Evolutionary conservation across 179 eudicot species (phyloP).

Genomic region (Silene vulgaris): DNA sequence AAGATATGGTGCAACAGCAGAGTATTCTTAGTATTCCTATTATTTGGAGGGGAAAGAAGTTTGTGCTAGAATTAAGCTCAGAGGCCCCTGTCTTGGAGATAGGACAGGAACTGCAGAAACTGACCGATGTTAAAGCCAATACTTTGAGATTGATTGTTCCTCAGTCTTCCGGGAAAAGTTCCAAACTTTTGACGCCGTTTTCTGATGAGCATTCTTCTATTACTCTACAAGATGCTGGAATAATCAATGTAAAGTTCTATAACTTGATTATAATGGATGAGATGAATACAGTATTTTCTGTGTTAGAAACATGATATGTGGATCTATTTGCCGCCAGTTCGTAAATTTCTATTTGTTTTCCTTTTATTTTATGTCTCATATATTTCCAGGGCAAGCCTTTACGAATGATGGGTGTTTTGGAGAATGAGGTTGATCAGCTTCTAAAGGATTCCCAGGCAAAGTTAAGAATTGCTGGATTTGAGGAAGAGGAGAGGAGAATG

Average conservation of each 20-base stretch:
- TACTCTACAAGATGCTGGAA: slow-evolving; percentile 41
- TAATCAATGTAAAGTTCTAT: slow-evolving; percentile 44
- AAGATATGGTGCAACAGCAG: slow-evolving; percentile 44
- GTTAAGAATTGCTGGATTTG: slow-evolving; percentile 87
- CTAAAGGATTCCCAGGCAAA: slow-evolving; percentile 49
- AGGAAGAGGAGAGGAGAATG: slow-evolving; percentile 80
- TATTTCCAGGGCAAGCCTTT: slow-evolving; percentile 61
- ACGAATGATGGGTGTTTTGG: slow-evolving; percentile 83
- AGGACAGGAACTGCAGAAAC: slow-evolving; percentile 53
- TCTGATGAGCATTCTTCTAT: slow-evolving; percentile 59
- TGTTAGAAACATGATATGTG: not conserved
- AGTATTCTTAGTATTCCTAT: slow-evolving; percentile 30
- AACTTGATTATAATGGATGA: slow-evolving; percentile 1
- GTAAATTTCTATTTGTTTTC: not conserved
- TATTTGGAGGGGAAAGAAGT: slow-evolving; percentile 70
- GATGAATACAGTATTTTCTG: not conserved
- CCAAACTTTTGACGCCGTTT: slow-evolving; percentile 61
- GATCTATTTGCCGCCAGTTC: not conserved
- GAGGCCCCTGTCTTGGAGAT: slow-evolving; percentile 53
- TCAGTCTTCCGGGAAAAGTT: slow-evolving; percentile 41
- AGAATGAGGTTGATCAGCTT: slow-evolving; percentile 68
- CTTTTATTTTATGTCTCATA: not conserved
- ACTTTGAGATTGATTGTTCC: slow-evolving; percentile 71
- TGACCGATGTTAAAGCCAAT: slow-evolving; percentile 60
- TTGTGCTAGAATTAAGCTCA: slow-evolving; percentile 42